phyloP scores from a whole-genome alignment of 371 early-diverging fungal genomes.

The Mucor irregularis region DNA sequence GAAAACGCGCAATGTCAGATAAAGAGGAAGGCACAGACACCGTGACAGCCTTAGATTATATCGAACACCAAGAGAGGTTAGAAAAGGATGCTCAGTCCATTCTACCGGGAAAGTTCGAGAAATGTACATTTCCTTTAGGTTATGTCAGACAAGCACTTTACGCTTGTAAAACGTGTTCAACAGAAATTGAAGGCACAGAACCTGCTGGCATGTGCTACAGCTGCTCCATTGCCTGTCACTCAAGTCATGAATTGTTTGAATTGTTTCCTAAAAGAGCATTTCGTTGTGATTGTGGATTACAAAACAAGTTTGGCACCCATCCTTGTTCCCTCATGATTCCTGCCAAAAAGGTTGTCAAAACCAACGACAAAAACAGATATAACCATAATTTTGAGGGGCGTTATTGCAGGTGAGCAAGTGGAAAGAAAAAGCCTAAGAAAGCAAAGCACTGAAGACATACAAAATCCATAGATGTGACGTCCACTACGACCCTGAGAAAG shows the following conservation, averaged over 20 bases:
- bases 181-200: constrained; percentile 20
- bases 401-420: constrained; percentile 88
- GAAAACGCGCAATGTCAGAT: constrained; percentile 6
- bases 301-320: constrained; percentile 39
- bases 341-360: constrained; percentile 33
- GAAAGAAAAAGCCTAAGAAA: not conserved
- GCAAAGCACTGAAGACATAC: not conserved
- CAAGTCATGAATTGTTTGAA: constrained; percentile 79
- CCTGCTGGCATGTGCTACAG: constrained; percentile 80
- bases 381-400: constrained; percentile 77
- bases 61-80: constrained; percentile 52
- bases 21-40: constrained; percentile 20
- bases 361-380: constrained; percentile 72
- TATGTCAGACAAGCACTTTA: constrained; percentile 83
- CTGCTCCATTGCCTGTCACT: constrained; percentile 81
- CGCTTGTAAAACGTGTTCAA: constrained; percentile 77
- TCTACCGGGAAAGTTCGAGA: constrained; percentile 74
- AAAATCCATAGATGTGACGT: constrained; percentile 64
- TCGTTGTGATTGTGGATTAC: constrained; percentile 85
- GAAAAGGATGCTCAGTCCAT: constrained; percentile 58
- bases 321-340: constrained; percentile 37
- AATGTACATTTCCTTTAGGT: constrained; percentile 77
- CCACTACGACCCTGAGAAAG: constrained; percentile 72
- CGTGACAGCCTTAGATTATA: constrained; percentile 59
- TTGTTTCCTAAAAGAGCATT: constrained; percentile 82